Conservation (phyloP, 441 rosid species). For the Arabidopsis lyrata region DNA sequence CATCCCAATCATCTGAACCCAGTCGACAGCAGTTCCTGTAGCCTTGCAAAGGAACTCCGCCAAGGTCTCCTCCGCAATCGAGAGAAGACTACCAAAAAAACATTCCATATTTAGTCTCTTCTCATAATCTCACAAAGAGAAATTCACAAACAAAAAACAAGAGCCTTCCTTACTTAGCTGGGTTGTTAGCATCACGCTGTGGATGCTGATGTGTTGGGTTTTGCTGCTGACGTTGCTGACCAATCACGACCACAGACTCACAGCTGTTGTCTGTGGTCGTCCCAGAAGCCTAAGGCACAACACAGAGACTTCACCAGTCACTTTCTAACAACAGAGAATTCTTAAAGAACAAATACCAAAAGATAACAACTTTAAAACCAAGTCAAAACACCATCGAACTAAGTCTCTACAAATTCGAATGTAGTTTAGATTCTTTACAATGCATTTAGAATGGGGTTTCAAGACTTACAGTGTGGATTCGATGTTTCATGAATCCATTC, state of each 20-base stretch:
- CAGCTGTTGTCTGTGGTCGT: constrained; percentile 99
- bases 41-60: constrained; percentile 99
- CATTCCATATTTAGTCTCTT: not conserved
- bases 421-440: not conserved
- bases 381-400: too few species aligned
- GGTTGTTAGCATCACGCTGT: constrained; percentile 92
- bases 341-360: not conserved
- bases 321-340: not conserved
- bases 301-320: constrained; percentile 14
- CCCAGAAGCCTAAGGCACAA: constrained; percentile 65
- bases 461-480: constrained; percentile 66
- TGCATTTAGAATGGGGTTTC: not conserved
- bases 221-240: constrained; percentile 95
- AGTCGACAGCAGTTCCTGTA: constrained; percentile 99
- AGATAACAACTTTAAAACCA: not conserved
- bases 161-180: constrained; percentile 78
- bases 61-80: constrained; percentile 97
- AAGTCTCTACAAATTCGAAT: not conserved
- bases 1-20: constrained; percentile 99
- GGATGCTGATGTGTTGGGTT: constrained; percentile 92
- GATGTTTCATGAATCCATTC: constrained; percentile 82
- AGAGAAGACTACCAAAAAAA: constrained; percentile 80
- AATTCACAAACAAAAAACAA: constrained; percentile 1
- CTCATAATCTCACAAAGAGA: constrained; percentile 7
- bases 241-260: constrained; percentile 98